Evolutionary conservation across 2,329 filamentous ascomycete species (phyloP).

Genomic region (Hypomyces perniciosus): DNA sequence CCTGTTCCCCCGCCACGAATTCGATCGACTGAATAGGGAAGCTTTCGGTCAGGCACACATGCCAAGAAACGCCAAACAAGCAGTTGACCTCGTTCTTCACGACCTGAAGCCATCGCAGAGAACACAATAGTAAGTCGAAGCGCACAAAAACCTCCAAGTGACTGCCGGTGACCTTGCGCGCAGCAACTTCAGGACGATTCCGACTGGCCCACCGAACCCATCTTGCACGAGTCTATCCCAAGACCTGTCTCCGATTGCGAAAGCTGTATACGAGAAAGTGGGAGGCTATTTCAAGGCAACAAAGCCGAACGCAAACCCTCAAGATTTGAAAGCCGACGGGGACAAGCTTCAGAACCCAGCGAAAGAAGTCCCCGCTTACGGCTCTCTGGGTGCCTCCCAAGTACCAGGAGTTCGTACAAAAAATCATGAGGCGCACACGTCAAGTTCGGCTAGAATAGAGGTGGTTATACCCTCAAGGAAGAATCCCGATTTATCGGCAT

Average conservation of each 20-base stretch:
- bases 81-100: constrained; percentile 66
- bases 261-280: constrained; percentile 35
- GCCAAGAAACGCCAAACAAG: constrained; percentile 63
- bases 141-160: neutral
- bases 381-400: constrained; percentile 16
- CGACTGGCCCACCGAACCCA: constrained; percentile 18
- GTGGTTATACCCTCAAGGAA: constrained; percentile 42
- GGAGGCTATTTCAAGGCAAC: constrained; percentile 35
- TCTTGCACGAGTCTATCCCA: constrained; percentile 30
- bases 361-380: constrained; percentile 15
- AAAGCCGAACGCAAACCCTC: constrained; percentile 27
- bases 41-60: constrained; percentile 51
- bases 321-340: constrained; percentile 32
- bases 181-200: constrained; percentile 47
- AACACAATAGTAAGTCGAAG: constrained; percentile 55
- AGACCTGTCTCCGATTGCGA: constrained; percentile 44
- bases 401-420: constrained; percentile 10
- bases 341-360: constrained; percentile 17
- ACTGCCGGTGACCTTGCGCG: constrained; percentile 21
- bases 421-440: constrained; percentile 26
- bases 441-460: constrained; percentile 38
- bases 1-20: constrained; percentile 46
- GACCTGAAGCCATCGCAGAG: constrained; percentile 67
- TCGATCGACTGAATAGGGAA: constrained; percentile 68
- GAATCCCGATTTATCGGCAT: constrained; percentile 32